Conservation (phyloP, 768 basidiomycete species). For the Leucocoprinus birnbaumii region DNA sequence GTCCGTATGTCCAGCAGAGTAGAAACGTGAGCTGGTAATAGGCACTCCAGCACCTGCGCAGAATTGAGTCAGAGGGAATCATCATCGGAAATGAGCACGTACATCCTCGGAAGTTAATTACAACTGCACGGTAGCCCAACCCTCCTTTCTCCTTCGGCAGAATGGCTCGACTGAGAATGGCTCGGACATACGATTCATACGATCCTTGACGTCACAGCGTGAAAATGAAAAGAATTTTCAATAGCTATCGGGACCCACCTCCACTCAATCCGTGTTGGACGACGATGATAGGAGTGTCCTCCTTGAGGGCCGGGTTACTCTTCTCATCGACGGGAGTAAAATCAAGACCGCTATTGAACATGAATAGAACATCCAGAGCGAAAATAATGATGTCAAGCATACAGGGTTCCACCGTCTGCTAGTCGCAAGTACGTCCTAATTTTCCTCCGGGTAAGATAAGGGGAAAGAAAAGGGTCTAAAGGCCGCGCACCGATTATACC, state of each 20-base stretch:
- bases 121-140: slow-evolving; percentile 84
- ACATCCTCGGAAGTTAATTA: slow-evolving; percentile 94
- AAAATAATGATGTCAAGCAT: slow-evolving; percentile 18
- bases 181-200: slow-evolving; percentile 87
- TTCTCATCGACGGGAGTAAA: slow-evolving; percentile 49
- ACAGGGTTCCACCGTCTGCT: slow-evolving; percentile 67
- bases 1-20: slow-evolving; percentile 86
- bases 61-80: slow-evolving; percentile 15
- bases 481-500: slow-evolving; percentile 47
- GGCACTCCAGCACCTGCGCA: slow-evolving; percentile 77
- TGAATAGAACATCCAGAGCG: slow-evolving; percentile 2
- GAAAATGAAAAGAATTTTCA: not conserved
- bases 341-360: slow-evolving; percentile 53
- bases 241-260: slow-evolving; percentile 26
- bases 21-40: slow-evolving; percentile 78
- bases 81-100: slow-evolving; percentile 26
- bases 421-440: slow-evolving; percentile 47
- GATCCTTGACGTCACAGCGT: slow-evolving; percentile 50
- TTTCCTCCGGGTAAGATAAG: not conserved
- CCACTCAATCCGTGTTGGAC: slow-evolving; percentile 58
- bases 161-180: slow-evolving; percentile 73
- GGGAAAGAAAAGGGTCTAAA: not conserved
- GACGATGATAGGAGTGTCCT: slow-evolving; percentile 51
- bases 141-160: slow-evolving; percentile 75
- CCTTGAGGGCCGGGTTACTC: slow-evolving; percentile 20